Evolutionary conservation across 176 grass and related monocot genomes (phyloP).

Genomic region (Musa itinerans): DNA sequence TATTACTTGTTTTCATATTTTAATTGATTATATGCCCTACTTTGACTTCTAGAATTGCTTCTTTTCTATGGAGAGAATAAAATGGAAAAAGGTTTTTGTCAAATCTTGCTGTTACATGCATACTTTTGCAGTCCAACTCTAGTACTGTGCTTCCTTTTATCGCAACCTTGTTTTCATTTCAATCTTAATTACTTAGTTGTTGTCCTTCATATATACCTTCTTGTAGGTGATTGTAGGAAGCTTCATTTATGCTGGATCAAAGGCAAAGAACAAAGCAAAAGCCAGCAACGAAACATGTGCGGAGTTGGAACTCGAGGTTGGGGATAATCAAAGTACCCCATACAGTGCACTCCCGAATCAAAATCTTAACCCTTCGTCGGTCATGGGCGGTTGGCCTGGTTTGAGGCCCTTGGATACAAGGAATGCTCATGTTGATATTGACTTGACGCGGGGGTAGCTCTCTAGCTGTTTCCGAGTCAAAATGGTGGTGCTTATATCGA

Average conservation of each 20-base stretch:
- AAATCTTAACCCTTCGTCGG: slow-evolving; percentile 18
- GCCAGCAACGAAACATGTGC: slow-evolving; percentile 9
- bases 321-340: slow-evolving; percentile 21
- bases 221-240: slow-evolving; percentile 60
- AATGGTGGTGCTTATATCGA: background rate
- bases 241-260: slow-evolving; percentile 53
- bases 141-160: background rate
- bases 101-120: background rate
- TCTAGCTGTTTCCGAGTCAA: background rate
- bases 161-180: background rate
- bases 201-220: background rate
- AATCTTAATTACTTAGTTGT: background rate
- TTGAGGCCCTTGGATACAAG: slow-evolving; percentile 43
- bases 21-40: background rate
- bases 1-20: background rate
- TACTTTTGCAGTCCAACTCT: background rate
- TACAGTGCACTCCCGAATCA: background rate
- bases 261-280: slow-evolving; percentile 54
- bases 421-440: slow-evolving; percentile 10
- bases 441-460: slow-evolving; percentile 5
- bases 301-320: slow-evolving; percentile 12
- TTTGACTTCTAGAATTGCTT: background rate
- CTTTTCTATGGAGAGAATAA: background rate
- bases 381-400: slow-evolving; percentile 39
- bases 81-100: background rate